Evolutionary conservation across 2,329 filamentous ascomycete species (phyloP), one percentile per base, ranked within the genome.

Genomic region (Alternaria triticina): DNA sequence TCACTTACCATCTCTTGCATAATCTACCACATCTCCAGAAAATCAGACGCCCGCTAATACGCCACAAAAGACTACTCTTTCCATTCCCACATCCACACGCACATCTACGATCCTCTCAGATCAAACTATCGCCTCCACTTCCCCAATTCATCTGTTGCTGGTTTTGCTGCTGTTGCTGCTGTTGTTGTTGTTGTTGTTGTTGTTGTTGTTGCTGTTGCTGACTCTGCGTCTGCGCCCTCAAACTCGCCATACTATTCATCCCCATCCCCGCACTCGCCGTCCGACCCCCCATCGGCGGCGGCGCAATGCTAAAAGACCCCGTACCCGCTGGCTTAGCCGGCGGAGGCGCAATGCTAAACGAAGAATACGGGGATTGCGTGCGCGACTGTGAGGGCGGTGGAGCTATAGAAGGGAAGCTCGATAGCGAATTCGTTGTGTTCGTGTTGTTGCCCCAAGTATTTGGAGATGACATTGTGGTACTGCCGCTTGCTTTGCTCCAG

Each of bases 331-430:
- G 45, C 40, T 70, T 74, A 15, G 30, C 20, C 3, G 79, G 77
- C 6, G 80, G 78, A n/a, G 80, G 79, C n/a, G 78, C 74, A 44
- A 81, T 81, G 40, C 74, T 74, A 51, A 80, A 80, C 2, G 74
- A 67, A 13, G 79, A 77, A 36, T 77, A 80, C 5, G 76, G 74
- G 17, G 68, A 70, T 25, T 76, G 67, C 22, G 61, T 46, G 28
- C 69, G 67, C 15, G 66, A 28, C 17, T 72, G 71, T 20, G 69
- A 58, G 6, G 67, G 69, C 17, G 64, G 86, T 75, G 15, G 84
- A 79, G 86, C 86, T 87, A 78, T 87, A 83, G 60, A 88, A 84
- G 59, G 87, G 64, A 79, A 81, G 15, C 83, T 82, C 0, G 83
- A 79, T 6, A 74, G 64, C 5, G 64, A 62, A 54, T 63, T 68